Evolutionary conservation across 305 asterid genomes (phyloP).

Genomic region (Rubia peregrina): DNA sequence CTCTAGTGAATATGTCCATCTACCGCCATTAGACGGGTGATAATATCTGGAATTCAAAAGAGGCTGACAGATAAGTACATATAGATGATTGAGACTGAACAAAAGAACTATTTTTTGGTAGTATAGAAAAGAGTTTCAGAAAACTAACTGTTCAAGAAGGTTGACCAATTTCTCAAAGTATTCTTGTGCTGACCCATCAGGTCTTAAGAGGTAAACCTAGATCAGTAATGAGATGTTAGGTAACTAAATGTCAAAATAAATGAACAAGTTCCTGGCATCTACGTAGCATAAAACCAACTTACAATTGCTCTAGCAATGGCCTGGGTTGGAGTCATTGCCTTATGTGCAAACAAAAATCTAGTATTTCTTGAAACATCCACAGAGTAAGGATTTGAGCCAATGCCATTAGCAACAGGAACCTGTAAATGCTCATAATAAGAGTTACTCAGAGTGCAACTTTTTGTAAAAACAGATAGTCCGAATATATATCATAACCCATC

Average conservation of each 20-base stretch:
- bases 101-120: neutral
- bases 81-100: slow-evolving; percentile 1
- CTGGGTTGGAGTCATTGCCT: slow-evolving; percentile 66
- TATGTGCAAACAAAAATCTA: slow-evolving; percentile 78
- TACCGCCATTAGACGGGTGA: slow-evolving; percentile 99
- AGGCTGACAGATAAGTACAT: slow-evolving; percentile 19
- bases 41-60: slow-evolving; percentile 60
- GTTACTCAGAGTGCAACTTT: neutral
- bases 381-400: slow-evolving; percentile 81
- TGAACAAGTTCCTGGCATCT: slow-evolving; percentile 7
- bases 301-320: slow-evolving; percentile 96
- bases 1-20: slow-evolving; percentile 93
- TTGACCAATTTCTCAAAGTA: slow-evolving; percentile 83
- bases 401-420: slow-evolving; percentile 99
- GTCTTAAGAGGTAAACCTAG: slow-evolving; percentile 88
- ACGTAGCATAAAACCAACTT: slow-evolving; percentile 32
- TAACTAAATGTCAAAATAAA: neutral
- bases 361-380: slow-evolving; percentile 91
- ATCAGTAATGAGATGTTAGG: slow-evolving; percentile 30
- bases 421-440: slow-evolving; percentile 27
- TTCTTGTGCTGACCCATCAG: slow-evolving; percentile 76
- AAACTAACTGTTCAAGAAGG: slow-evolving; percentile 96
- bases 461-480: neutral
- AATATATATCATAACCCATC: neutral
- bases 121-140: slow-evolving; percentile 18